Evolutionary conservation across 1,139 yeast genomes (phyloP), one percentile per base, ranked within the genome.

Genomic region (Geotrichum klebahnii): DNA sequence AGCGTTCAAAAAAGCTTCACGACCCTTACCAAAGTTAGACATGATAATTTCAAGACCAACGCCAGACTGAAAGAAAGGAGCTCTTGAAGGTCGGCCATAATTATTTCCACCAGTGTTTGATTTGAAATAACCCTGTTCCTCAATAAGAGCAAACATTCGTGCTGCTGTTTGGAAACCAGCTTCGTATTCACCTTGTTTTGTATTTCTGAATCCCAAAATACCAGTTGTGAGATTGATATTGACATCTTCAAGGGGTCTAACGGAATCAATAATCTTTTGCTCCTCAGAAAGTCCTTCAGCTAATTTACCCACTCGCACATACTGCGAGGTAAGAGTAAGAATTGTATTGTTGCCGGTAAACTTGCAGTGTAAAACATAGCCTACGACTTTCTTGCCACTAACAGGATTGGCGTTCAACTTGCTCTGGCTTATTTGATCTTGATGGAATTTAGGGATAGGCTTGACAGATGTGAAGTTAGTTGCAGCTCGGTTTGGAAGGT

Each of bases 81-180:
- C 6, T 19, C 26, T 29, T 16, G 22, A n/a, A 20, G n/a, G 9
- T 9, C 19, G 51, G 54, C 44, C 48, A 31, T 9, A 31, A 8
- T 23, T 37, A 12, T 41, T 17, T n/a, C 16, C 17, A n/a, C 24
- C 35, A 10, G 17, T 35, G 17, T 63, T 61, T 38, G 59, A 55
- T 43, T 60, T 58, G 49, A 81, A 68, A 55, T 76, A 70, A 40
- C 76, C 77, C 57, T 75, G 74, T 51, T 70, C 66, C 61, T 81
- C 80, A 61, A 90, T 85, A 55, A 77, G 68, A 57, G 82, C 77
- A 68, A 90, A 88, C 73, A 86, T 75, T 57, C 79, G 78, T 6
- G 89, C 73, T 20, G 89, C 74, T 10, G 92, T 85, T 65, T 89
- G 96, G 73, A 84, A 89, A n/a, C 84, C 86, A 1, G 96, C 97